These are phyloP conservation scores for Stentor coeruleus DNA, from an alignment of 73 alveolate genomes.

Conservation along the genomic window DNA sequence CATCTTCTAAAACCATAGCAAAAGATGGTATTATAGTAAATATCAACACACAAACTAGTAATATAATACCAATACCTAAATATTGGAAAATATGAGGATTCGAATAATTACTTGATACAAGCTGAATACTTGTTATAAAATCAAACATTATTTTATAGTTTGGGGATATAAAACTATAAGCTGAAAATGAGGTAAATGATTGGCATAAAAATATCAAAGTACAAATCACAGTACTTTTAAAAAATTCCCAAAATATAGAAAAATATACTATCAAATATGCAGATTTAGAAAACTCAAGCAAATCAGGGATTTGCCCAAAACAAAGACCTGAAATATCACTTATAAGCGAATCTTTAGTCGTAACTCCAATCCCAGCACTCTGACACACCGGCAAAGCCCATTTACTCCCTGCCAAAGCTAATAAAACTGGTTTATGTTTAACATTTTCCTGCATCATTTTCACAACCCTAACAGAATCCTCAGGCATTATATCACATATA, in stretches of 20 bases:
- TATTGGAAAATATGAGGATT: not conserved
- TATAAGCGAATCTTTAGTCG: not conserved
- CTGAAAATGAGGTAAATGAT: not conserved
- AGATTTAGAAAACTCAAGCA: too few species aligned
- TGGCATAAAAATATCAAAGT: not conserved
- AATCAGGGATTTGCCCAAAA: not conserved
- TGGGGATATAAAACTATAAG: not conserved
- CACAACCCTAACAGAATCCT: not conserved
- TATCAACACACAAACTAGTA: not conserved
- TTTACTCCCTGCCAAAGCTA: not conserved
- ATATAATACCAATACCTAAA: not conserved
- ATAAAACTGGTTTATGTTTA: not conserved
- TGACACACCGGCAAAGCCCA: not conserved
- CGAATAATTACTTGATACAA: not conserved
- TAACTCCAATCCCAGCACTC: not conserved
- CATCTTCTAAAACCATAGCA: not conserved
- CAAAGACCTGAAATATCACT: not conserved
- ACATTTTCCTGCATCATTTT: not conserved
- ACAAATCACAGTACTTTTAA: too few species aligned
- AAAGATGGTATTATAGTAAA: not conserved
- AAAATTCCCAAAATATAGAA: not conserved
- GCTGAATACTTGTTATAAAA: not conserved
- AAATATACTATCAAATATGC: not conserved
- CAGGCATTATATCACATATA: not conserved
- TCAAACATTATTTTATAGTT: too few species aligned